A percentile compares a stretch with the other conserved stretches of the same genome.
Conservation (phyloP, 225 moss, liverwort and hornwort species). For the Pleurozium schreberi region DNA sequence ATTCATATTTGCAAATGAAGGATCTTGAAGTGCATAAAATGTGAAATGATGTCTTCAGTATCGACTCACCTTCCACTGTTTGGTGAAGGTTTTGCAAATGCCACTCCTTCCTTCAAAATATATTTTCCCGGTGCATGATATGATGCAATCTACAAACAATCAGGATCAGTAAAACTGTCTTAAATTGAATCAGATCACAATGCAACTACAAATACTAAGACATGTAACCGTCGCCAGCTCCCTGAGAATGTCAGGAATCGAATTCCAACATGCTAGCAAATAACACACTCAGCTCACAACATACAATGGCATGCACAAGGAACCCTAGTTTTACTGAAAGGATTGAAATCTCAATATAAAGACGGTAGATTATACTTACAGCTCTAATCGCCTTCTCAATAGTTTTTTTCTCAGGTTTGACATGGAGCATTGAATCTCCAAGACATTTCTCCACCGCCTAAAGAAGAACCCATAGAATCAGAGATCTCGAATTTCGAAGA, state of each 20-base stretch:
- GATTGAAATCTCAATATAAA: not conserved
- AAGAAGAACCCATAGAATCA: not conserved
- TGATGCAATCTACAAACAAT: conserved; percentile 61
- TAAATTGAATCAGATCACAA: not conserved
- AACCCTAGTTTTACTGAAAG: not conserved
- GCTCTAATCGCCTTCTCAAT: conserved; percentile 84
- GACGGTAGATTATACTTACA: conserved; percentile 23
- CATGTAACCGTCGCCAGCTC: too few species aligned
- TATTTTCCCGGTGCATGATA: conserved; percentile 95
- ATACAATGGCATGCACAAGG: not conserved
- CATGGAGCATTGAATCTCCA: conserved; percentile 69
- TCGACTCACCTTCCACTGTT: conserved; percentile 74
- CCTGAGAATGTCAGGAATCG: not conserved
- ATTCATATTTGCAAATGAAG: not conserved
- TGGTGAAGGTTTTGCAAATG: conserved; percentile 82
- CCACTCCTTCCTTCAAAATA: conserved; percentile 79
- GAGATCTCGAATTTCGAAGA: not conserved
- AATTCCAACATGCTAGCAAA: not conserved
- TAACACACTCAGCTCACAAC: not conserved
- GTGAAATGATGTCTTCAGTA: not conserved
- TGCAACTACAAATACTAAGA: not conserved
- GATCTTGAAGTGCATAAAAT: not conserved
- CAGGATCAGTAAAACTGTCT: not conserved
- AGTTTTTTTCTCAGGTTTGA: conserved; percentile 78
- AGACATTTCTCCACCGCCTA: conserved; percentile 90